Percentiles rank a stretch among this genome's conserved stretches.
These are phyloP conservation scores for Sphaerobolus stellatus DNA, from an alignment of 1,284 basidiomycete genomes.

Conservation along the genomic window DNA sequence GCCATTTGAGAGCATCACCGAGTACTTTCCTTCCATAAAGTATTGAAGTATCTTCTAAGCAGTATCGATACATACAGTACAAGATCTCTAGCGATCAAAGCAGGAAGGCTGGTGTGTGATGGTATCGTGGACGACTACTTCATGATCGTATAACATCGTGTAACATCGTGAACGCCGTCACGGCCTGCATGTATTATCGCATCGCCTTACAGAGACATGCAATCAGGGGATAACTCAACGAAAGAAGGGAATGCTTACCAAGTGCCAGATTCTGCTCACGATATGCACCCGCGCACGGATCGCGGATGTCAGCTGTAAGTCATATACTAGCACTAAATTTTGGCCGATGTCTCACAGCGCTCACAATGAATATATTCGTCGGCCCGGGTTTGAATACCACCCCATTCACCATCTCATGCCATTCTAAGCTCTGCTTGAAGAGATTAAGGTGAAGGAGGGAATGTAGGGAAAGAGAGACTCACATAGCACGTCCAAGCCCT, in stretches of 20 bases:
- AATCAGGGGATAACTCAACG: background rate
- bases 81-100: constrained; percentile 4
- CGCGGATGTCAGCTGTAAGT: background rate
- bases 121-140: constrained; percentile 3
- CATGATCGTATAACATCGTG: constrained; percentile 13
- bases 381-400: constrained; percentile 10
- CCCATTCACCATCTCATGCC: constrained; percentile 16
- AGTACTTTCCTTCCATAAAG: constrained; percentile 15
- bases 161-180: constrained; percentile 1
- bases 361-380: constrained; percentile 3
- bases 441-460: constrained; percentile 11
- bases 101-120: constrained; percentile 1
- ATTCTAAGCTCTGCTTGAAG: constrained; percentile 13
- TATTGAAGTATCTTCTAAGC: constrained; percentile 13
- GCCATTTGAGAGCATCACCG: background rate
- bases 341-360: background rate
- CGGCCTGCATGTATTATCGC: constrained; percentile 9
- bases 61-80: constrained; percentile 11
- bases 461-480: constrained; percentile 14
- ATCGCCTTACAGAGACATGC: constrained; percentile 9
- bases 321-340: background rate
- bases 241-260: constrained; percentile 6
- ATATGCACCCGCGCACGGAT: constrained; percentile 11
- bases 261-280: constrained; percentile 13
- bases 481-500: constrained; percentile 12